Evolutionary conservation across 768 basidiomycete genomes (phyloP).

Genomic region (Leccinum broughii): DNA sequence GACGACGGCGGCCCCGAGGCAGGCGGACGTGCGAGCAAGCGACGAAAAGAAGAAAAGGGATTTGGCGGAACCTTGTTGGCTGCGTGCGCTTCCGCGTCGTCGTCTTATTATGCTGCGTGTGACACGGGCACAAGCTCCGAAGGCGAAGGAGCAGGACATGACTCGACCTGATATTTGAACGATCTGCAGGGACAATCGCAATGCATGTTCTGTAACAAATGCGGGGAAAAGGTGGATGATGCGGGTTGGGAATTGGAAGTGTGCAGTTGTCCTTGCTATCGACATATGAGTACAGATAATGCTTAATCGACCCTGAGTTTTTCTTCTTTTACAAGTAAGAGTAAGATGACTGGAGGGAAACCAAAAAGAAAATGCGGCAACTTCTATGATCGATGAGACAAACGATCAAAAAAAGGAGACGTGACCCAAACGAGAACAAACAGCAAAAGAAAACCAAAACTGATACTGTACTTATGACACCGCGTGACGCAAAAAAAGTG

Average conservation of each 20-base stretch:
- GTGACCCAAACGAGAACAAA: slow-evolving; percentile 25
- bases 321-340: slow-evolving; percentile 22
- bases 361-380: slow-evolving; percentile 18
- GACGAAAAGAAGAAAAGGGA: slow-evolving; percentile 58
- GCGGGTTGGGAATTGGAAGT: slow-evolving; percentile 10
- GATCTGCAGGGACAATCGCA: slow-evolving; percentile 51
- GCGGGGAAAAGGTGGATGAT: slow-evolving; percentile 37
- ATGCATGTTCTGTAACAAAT: slow-evolving; percentile 46
- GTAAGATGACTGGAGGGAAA: slow-evolving; percentile 11
- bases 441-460: slow-evolving; percentile 25
- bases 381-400: slow-evolving; percentile 34
- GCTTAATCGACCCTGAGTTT: slow-evolving; percentile 31
- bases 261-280: slow-evolving; percentile 27
- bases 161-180: slow-evolving; percentile 45
- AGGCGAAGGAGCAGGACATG: slow-evolving; percentile 22
- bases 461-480: slow-evolving; percentile 20
- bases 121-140: slow-evolving; percentile 38
- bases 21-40: slow-evolving; percentile 40
- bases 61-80: slow-evolving; percentile 76
- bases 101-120: slow-evolving; percentile 24
- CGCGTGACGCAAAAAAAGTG: slow-evolving; percentile 12
- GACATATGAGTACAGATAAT: slow-evolving; percentile 36
- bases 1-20: slow-evolving; percentile 43
- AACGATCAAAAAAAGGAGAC: slow-evolving; percentile 22
- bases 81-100: slow-evolving; percentile 29